A percentile compares a stretch with the other conserved stretches of the same genome.
These are phyloP conservation scores for Flaveria bidentis DNA, from an alignment of 129 eudicot genomes.

Conservation along the genomic window DNA sequence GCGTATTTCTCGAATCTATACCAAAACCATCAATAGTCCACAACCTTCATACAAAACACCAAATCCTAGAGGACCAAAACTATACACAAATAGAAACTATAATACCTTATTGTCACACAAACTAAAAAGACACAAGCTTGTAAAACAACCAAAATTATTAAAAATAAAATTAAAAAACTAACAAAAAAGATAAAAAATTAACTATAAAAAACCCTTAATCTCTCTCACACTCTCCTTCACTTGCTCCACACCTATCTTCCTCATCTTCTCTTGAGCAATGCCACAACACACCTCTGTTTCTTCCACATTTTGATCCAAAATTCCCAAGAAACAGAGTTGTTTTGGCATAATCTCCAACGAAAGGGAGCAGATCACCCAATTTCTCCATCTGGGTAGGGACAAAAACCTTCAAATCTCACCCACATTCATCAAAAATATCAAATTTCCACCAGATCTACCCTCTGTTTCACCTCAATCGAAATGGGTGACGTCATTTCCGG, in stretches of 20 bases:
- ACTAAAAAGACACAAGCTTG: background rate
- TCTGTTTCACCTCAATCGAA: slow-evolving; percentile 22
- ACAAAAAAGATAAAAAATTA: slow-evolving; percentile 6
- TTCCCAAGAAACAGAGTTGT: background rate
- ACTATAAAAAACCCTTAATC: slow-evolving; percentile 44
- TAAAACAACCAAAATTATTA: background rate
- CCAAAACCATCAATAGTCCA: no score
- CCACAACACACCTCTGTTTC: slow-evolving; percentile 37
- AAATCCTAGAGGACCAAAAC: background rate
- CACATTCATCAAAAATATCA: slow-evolving; percentile 9
- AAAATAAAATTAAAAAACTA: background rate
- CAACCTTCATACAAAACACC: no score
- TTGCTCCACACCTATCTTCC: slow-evolving; percentile 9
- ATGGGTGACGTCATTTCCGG: slow-evolving; percentile 60
- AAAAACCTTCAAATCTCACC: slow-evolving; percentile 27
- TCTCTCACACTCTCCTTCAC: slow-evolving; percentile 32
- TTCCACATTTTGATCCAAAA: slow-evolving; percentile 11
- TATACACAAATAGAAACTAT: background rate
- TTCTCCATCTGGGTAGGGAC: slow-evolving; percentile 28
- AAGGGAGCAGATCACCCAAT: slow-evolving; percentile 22
- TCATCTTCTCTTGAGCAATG: slow-evolving; percentile 40
- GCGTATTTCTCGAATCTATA: no score
- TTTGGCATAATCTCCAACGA: slow-evolving; percentile 32
- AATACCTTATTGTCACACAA: background rate
- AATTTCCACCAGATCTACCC: slow-evolving; percentile 3